Evolutionary conservation across 2,329 filamentous ascomycete genomes (phyloP), one percentile per base, ranked within the genome.

Genomic region (Lachnellula occidentalis): DNA sequence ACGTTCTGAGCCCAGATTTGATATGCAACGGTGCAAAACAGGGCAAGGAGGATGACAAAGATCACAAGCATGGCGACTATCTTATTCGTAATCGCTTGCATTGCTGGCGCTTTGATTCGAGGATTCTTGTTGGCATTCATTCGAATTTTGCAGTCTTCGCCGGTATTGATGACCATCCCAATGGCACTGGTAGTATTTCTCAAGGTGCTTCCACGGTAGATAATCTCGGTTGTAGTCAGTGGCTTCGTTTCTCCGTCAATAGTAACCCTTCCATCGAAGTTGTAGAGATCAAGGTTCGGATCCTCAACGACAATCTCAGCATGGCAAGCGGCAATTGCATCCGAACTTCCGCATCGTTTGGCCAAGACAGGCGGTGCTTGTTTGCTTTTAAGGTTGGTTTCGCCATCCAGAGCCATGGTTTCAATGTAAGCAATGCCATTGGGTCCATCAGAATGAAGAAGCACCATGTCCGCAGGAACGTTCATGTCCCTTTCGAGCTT

Each of bases 101-200:
- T 84, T 9, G 87, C 81, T 0, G 92, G 92, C 5, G 87, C 87
- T 72, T 96, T 96, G 67, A 92, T 90, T 37, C 85, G 83, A 22
- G 90, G 88, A 60, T 92, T 90, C 67, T 92, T 94, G 74, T 92
- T 92, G 49, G 91, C 89, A 66, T 96, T 96, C 91, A 96, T 95
- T 42, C 92, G 87, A 60, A 96, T 96, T 72, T 96, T 96, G 76
- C 90, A 96, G 72, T 96, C 92, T 70, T 96, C 91, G 46, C 90
- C 90, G 4, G 87, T 88, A 71, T 96, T 96, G 65, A 96, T 85
- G 42, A 96, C 87, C 66, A 96, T 81, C 9, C 90, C 91, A 47
- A 90, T 76, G 5, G 84, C 86, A 55, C 78, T 77, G 2, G 78
- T 76, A 0, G 80, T 89, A 69, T 87, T 96, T 50, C 92, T 81